Evolutionary conservation across 306 rosid genomes (phyloP), one percentile per base, ranked within the genome.

Genomic region (Prunus armeniaca): DNA sequence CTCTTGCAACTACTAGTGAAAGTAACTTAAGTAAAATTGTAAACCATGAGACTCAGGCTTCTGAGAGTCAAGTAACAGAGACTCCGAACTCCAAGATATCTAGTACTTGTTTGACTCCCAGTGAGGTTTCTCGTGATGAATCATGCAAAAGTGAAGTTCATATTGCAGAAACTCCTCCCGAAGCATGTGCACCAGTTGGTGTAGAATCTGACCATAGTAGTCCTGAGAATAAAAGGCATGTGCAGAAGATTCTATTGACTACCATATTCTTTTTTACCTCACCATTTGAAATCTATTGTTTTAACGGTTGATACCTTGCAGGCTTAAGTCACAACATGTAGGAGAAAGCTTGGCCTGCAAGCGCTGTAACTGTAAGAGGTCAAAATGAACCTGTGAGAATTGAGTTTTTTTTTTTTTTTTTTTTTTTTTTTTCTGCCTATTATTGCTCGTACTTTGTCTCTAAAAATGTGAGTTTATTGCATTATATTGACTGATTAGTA

Each of bases 381-480:
- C 43, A 7, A 38, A 38, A 38, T 38, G 9, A 38, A 38, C 6
- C 43, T 38, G 43, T 38, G 43, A 38, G 43, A n/a, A n/a, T n/a
- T n/a, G n/a, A n/a, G n/a, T 38, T 38, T 38, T 6, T 38, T 38
- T 38, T 34, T 32, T 32, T 27, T 1, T 38, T 38, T 38, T 6
- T 38, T 38, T 38, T 6, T 38, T 38, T 38, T 34, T 32, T 32
- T 27, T 1, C 43, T 38, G 9, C 43, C 43, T 38, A 38, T 38
- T 38, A 38, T 38, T 38, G 43, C 43, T 9, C 9, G 43, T 38
- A 7, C 43, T 38, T 38, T 38, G 1, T 38, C 43, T 6, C 60
- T 78, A 56, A 82, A 78, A 68, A 73, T 78, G 82, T 73, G 58
- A 82, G 80, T 78, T 17, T 12, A 18, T 47, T 61, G 47, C 41